These are phyloP conservation scores for Aspergillus taichungensis DNA, from an alignment of 495 filamentous ascomycete genomes.

Conservation along the genomic window DNA sequence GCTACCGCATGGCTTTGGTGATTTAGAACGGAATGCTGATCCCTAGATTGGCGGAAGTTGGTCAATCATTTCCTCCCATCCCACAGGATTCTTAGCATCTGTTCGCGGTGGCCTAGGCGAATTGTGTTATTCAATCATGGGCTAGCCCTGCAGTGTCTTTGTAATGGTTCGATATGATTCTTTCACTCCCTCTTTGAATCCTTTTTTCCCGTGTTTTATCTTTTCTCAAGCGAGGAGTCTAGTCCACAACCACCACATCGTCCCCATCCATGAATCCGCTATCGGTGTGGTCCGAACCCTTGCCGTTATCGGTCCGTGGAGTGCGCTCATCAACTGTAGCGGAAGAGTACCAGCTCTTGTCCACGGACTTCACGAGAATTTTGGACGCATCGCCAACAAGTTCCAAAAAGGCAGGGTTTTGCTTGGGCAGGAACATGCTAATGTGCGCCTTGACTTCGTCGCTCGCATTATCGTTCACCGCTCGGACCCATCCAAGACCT, in stretches of 20 bases:
- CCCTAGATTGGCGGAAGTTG: too few relatives aligned
- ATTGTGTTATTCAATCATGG: too few relatives aligned
- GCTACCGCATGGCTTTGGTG: too few relatives aligned
- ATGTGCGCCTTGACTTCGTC: slow-evolving; percentile 82
- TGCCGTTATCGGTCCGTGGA: slow-evolving; percentile 8
- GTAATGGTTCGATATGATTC: background rate
- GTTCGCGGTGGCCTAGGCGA: too few relatives aligned
- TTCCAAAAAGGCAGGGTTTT: slow-evolving; percentile 70
- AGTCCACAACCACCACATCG: slow-evolving; percentile 33
- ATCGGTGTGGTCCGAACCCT: slow-evolving; percentile 6
- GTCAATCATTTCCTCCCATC: too few relatives aligned
- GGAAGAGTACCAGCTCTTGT: slow-evolving; percentile 32
- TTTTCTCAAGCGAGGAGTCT: background rate
- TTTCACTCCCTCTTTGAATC: too few relatives aligned
- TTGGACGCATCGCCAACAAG: slow-evolving; percentile 60
- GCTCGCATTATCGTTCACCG: slow-evolving; percentile 64
- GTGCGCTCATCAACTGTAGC: slow-evolving; percentile 11
- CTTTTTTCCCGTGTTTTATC: background rate
- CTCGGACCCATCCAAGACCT: slow-evolving; percentile 50
- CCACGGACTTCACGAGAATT: slow-evolving; percentile 42
- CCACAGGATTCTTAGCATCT: too few relatives aligned
- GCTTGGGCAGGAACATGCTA: slow-evolving; percentile 73
- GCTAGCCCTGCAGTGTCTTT: background rate
- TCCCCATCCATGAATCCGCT: slow-evolving; percentile 28
- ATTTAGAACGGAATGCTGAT: too few relatives aligned